These are phyloP conservation scores for Ganoderma meredithae DNA, from an alignment of 1,284 basidiomycete species.

Conservation along the genomic window DNA sequence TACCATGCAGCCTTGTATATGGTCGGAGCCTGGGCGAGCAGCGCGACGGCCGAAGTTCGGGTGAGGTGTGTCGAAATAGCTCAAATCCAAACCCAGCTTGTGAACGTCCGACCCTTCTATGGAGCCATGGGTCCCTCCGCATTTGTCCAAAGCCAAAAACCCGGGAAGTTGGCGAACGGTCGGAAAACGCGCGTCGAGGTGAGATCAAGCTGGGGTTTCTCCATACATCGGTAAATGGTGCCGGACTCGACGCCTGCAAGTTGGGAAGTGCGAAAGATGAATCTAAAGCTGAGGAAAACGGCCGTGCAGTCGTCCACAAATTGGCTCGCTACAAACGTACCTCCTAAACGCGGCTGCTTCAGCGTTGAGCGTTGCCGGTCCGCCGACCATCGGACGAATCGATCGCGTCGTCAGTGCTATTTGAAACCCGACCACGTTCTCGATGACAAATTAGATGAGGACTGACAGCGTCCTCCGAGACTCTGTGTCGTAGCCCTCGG, in stretches of 20 bases:
- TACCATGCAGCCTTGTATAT: neutral
- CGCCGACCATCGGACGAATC: neutral
- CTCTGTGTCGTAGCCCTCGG: neutral
- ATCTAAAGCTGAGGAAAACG: neutral
- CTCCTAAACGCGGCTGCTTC: neutral
- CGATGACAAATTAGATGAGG: neutral
- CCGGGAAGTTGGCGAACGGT: neutral
- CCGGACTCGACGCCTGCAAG: neutral
- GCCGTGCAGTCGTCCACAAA: neutral
- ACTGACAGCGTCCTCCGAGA: neutral
- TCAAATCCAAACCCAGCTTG: neutral
- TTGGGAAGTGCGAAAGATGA: neutral
- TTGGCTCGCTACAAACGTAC: constrained; percentile 6
- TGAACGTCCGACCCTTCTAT: neutral
- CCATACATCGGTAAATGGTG: neutral
- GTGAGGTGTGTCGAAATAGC: neutral
- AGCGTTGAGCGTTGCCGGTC: neutral
- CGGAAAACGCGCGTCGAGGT: neutral
- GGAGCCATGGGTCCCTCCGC: neutral
- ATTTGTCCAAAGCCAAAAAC: neutral
- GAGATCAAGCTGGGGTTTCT: neutral
- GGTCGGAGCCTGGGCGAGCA: neutral
- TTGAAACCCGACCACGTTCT: neutral
- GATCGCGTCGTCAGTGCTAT: neutral
- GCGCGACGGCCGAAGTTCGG: neutral